Conservation (phyloP, 331 rosid species). For the Pyracantha coccinea region DNA sequence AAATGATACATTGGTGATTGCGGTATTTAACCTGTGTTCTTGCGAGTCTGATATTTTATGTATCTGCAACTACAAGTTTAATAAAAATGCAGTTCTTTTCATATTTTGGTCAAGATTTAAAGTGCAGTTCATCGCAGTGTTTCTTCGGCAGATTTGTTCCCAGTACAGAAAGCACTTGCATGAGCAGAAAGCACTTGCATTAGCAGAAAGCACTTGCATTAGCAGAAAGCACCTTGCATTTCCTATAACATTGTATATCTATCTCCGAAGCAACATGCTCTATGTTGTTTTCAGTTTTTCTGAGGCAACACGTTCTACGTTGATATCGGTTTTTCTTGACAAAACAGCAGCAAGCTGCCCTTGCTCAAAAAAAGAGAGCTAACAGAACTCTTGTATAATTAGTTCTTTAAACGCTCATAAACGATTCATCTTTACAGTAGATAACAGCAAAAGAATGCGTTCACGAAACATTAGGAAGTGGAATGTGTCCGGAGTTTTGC, state of each 20-base stretch:
- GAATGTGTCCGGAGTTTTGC: conserved; percentile 38
- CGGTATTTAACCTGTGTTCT: background rate
- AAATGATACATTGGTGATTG: background rate
- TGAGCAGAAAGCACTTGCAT: too few relatives aligned
- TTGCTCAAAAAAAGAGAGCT: background rate
- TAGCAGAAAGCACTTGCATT: too few relatives aligned
- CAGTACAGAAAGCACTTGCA: too few relatives aligned
- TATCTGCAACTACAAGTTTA: background rate
- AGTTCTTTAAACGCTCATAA: background rate
- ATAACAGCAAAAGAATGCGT: background rate
- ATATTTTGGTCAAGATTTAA: background rate
- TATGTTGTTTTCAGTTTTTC: too few relatives aligned
- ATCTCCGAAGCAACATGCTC: too few relatives aligned
- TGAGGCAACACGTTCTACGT: too few relatives aligned
- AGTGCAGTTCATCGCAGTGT: too few relatives aligned
- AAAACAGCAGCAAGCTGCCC: background rate
- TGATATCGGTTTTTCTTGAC: too few relatives aligned
- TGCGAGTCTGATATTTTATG: background rate
- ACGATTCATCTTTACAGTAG: background rate
- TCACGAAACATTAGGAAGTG: conserved; percentile 14
- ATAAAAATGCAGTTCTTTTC: background rate
- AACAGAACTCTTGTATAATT: background rate
- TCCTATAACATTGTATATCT: background rate
- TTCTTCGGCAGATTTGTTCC: too few relatives aligned
- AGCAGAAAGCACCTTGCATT: background rate